Percentiles rank a stretch among this genome's conserved stretches.
phyloP scores from a whole-genome alignment of 2,329 filamentous ascomycete genomes.

The Monascus ruber region DNA sequence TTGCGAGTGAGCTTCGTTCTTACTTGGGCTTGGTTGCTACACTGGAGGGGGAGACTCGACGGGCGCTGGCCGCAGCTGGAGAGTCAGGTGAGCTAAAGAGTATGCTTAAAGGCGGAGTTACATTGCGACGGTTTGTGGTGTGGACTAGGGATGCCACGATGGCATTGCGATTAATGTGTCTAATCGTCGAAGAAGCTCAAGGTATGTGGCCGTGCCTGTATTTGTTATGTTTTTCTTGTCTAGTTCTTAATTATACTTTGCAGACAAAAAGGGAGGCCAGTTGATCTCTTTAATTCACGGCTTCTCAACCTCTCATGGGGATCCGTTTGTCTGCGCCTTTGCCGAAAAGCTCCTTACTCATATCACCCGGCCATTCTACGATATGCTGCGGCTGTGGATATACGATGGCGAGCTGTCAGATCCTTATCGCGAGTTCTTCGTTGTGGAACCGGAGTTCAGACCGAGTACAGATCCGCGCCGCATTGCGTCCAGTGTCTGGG shows the following conservation, averaged over 20 bases:
- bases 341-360: slow-evolving; percentile 78
- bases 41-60: slow-evolving; percentile 79
- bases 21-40: slow-evolving; percentile 88
- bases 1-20: slow-evolving; percentile 71
- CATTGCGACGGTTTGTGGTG: slow-evolving; percentile 85
- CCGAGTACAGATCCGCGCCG: slow-evolving; percentile 39
- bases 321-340: slow-evolving; percentile 87
- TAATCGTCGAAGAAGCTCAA: slow-evolving; percentile 85
- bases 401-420: slow-evolving; percentile 98
- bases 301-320: slow-evolving; percentile 86
- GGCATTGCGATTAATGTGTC: slow-evolving; percentile 81
- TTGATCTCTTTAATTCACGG: slow-evolving; percentile 87
- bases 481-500: slow-evolving; percentile 80
- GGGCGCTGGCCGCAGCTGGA: slow-evolving; percentile 61
- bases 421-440: slow-evolving; percentile 91
- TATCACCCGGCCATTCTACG: slow-evolving; percentile 90
- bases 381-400: slow-evolving; percentile 92
- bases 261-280: slow-evolving; percentile 69
- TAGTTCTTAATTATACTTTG: neutral
- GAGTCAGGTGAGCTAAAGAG: slow-evolving; percentile 49
- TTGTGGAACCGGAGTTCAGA: slow-evolving; percentile 60
- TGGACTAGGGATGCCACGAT: slow-evolving; percentile 98
- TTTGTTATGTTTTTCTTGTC: neutral
- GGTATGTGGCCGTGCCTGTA: slow-evolving; percentile 33
- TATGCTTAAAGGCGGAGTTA: slow-evolving; percentile 79